Conservation (phyloP, 768 basidiomycete species). For the Naematelia encephala region DNA sequence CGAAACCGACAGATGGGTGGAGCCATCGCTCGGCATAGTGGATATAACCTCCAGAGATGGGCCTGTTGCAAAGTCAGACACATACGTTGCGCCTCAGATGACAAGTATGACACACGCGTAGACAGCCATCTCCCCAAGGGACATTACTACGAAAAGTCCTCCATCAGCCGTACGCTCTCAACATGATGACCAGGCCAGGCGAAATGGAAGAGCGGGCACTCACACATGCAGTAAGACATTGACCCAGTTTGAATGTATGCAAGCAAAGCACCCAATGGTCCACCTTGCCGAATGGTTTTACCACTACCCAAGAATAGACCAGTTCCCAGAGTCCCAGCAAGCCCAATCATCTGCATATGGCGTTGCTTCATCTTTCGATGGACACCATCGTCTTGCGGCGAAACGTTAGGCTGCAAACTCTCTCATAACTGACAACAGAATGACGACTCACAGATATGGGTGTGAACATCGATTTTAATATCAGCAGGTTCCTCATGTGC, state of each 20-base stretch:
- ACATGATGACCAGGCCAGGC: too few species aligned
- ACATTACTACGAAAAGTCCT: slow-evolving; percentile 64
- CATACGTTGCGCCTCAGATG: too few species aligned
- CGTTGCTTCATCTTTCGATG: slow-evolving; percentile 58
- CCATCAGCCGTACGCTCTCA: slow-evolving; percentile 55
- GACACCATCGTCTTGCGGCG: slow-evolving; percentile 62
- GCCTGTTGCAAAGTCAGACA: too few species aligned
- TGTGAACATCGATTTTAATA: slow-evolving; percentile 28
- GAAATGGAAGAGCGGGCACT: slow-evolving; percentile 2
- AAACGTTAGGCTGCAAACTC: too few species aligned
- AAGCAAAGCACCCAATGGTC: slow-evolving; percentile 26
- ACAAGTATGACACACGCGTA: too few species aligned
- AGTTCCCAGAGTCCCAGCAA: slow-evolving; percentile 25
- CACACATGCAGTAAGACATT: slow-evolving; percentile 27
- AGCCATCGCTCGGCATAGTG: slow-evolving; percentile 36
- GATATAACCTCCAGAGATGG: slow-evolving; percentile 66
- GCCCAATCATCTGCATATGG: slow-evolving; percentile 34
- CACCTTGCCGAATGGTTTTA: slow-evolving; percentile 33
- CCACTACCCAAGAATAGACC: too few species aligned
- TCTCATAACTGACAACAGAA: too few species aligned
- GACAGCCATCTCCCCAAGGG: slow-evolving; percentile 75
- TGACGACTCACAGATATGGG: slow-evolving; percentile 28
- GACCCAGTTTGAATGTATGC: slow-evolving; percentile 22
- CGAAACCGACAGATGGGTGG: slow-evolving; percentile 9
- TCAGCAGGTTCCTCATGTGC: too few species aligned